A percentile compares a stretch with the other conserved stretches of the same genome.
Conservation (phyloP, 352 stramenopile genomes). For the Pythium angustatum region DNA sequence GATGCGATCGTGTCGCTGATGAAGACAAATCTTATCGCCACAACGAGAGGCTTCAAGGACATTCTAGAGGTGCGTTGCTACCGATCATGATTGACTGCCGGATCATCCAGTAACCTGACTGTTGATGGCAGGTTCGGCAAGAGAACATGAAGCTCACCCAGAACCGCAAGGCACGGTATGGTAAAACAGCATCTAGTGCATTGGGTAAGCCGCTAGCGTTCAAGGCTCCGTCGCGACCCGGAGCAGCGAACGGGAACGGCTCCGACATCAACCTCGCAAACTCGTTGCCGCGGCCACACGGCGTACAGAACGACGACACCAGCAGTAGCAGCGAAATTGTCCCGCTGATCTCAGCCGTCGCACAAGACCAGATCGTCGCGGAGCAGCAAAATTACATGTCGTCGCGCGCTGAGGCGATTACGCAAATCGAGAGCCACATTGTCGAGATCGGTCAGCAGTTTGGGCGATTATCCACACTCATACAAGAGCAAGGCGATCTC, state of each 20-base stretch:
- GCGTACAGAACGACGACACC: conserved; percentile 38
- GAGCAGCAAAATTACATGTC: conserved; percentile 82
- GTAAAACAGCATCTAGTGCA: conserved; percentile 68
- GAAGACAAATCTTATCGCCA: conserved; percentile 83
- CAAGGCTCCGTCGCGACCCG: conserved; percentile 36
- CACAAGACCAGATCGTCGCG: conserved; percentile 72
- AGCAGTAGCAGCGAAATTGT: conserved; percentile 50
- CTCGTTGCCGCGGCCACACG: conserved; percentile 58
- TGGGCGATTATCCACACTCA: conserved; percentile 73
- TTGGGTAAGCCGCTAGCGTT: conserved; percentile 80
- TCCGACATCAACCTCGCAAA: conserved; percentile 49
- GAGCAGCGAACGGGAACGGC: not conserved
- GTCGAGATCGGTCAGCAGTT: conserved; percentile 87
- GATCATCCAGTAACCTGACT: too few species aligned
- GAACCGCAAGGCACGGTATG: conserved; percentile 72
- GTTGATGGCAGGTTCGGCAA: conserved; percentile 75
- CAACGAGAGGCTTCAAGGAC: conserved; percentile 82
- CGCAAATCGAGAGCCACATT: conserved; percentile 87
- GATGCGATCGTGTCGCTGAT: conserved; percentile 84
- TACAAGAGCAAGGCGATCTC: conserved; percentile 81
- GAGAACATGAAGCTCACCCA: conserved; percentile 88
- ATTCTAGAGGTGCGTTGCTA: conserved; percentile 58
- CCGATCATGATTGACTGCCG: too few species aligned
- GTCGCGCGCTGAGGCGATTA: conserved; percentile 69
- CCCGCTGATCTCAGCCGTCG: conserved; percentile 73